phyloP scores from a whole-genome alignment of 768 basidiomycete species.

The Amyloporia xantha region DNA sequence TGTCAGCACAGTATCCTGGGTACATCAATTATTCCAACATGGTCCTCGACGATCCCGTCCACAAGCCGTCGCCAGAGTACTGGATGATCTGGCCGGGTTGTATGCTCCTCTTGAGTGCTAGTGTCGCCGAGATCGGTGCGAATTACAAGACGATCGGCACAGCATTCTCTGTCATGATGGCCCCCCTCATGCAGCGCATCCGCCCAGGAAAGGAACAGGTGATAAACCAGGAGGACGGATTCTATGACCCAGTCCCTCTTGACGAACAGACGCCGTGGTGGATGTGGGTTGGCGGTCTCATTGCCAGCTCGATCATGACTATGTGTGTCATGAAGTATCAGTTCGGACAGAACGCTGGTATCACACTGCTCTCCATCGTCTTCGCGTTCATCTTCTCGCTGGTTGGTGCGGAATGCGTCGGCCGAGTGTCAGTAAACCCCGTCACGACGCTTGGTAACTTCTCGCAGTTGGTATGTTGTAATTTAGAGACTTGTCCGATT shows the following conservation, averaged over 20 bases:
- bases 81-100: conserved; percentile 22
- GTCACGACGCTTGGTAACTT: conserved; percentile 18
- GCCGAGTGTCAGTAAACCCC: conserved; percentile 18
- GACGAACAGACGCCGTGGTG: conserved; percentile 16
- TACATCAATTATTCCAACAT: conserved; percentile 18
- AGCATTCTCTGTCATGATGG: conserved; percentile 7
- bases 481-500: not conserved
- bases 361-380: conserved; percentile 17
- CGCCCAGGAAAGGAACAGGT: not conserved
- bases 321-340: conserved; percentile 18
- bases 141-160: conserved; percentile 10
- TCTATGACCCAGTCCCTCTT: conserved; percentile 14
- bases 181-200: not conserved
- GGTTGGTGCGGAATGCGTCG: conserved; percentile 17
- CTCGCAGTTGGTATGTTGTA: conserved; percentile 12
- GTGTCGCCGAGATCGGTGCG: conserved; percentile 14
- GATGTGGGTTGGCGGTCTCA: conserved; percentile 16
- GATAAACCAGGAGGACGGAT: conserved; percentile 7
- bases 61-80: conserved; percentile 16
- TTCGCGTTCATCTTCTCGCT: conserved; percentile 20
- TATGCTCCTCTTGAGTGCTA: conserved; percentile 15
- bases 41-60: conserved; percentile 17
- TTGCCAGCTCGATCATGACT: conserved; percentile 10
- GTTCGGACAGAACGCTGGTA: conserved; percentile 18
- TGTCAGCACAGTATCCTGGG: conserved; percentile 9